These are phyloP conservation scores for Gliomastix tumulicola DNA, from an alignment of 2,329 filamentous ascomycete species.

Conservation along the genomic window DNA sequence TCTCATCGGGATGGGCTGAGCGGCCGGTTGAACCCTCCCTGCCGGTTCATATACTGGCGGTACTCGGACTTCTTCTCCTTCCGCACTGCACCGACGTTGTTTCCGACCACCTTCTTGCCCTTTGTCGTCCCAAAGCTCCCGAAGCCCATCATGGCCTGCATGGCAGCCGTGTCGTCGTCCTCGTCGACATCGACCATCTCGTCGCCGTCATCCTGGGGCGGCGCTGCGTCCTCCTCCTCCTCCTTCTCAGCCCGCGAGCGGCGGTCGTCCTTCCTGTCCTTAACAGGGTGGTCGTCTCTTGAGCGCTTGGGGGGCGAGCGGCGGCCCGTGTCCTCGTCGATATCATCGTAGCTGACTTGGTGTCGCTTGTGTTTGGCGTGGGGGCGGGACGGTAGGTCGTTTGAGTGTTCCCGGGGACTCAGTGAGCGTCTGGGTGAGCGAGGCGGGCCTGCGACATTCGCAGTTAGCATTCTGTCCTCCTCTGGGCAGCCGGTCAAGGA, in stretches of 20 bases:
- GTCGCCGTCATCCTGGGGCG: slow-evolving; percentile 17
- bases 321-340: too few species aligned
- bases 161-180: slow-evolving; percentile 64
- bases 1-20: slow-evolving; percentile 48
- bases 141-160: slow-evolving; percentile 89
- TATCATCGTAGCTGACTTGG: not conserved
- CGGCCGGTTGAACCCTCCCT: slow-evolving; percentile 75
- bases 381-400: not conserved
- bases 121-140: slow-evolving; percentile 80
- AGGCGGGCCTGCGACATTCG: too few species aligned
- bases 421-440: too few species aligned
- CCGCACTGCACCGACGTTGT: slow-evolving; percentile 72
- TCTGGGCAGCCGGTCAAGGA: too few species aligned
- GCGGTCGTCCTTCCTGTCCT: too few species aligned
- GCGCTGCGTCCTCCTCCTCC: slow-evolving; percentile 17
- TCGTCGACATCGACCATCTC: slow-evolving; percentile 32
- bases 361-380: too few species aligned
- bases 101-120: slow-evolving; percentile 80
- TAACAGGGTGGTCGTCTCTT: slow-evolving; percentile 4
- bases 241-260: too few species aligned
- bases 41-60: slow-evolving; percentile 91
- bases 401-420: too few species aligned
- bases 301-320: too few species aligned
- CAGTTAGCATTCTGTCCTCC: too few species aligned
- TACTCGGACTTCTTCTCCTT: slow-evolving; percentile 96